Evolutionary conservation across 768 basidiomycete species (phyloP).

Genomic region (Saitozyma podzolica): DNA sequence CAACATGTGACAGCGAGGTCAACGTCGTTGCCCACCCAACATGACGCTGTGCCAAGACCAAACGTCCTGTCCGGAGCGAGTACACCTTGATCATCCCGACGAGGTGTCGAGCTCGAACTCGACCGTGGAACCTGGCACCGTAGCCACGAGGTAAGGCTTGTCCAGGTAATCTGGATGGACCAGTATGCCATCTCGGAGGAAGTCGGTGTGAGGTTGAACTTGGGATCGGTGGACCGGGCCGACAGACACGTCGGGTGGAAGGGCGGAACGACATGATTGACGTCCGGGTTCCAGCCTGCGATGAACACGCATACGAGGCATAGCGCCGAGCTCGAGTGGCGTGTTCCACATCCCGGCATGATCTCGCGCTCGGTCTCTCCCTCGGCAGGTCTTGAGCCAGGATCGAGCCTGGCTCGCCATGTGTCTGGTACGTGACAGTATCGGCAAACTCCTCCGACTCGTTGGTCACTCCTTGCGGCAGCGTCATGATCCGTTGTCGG

Average conservation of each 20-base stretch:
- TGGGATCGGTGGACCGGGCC: conserved; percentile 26
- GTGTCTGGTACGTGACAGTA: conserved; percentile 10
- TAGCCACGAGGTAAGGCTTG: conserved; percentile 47
- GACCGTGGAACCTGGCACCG: conserved; percentile 33
- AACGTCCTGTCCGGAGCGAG: conserved; percentile 42
- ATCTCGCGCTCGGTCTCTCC: conserved; percentile 21
- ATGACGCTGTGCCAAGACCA: conserved; percentile 45
- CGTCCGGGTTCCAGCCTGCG: conserved; percentile 40
- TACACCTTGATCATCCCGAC: conserved; percentile 50
- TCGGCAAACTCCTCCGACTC: background rate
- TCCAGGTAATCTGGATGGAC: conserved; percentile 44
- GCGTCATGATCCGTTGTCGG: background rate
- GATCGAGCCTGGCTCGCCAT: conserved; percentile 27
- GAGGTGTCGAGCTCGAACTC: conserved; percentile 42
- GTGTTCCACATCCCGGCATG: conserved; percentile 36
- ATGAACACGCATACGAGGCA: conserved; percentile 37
- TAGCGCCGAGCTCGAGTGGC: conserved; percentile 28
- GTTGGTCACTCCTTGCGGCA: background rate
- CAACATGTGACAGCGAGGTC: conserved; percentile 29
- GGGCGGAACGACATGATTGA: conserved; percentile 23
- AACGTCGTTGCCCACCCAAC: conserved; percentile 43
- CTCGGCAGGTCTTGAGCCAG: conserved; percentile 25
- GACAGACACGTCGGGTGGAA: conserved; percentile 40
- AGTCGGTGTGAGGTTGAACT: conserved; percentile 42
- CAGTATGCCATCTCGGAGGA: conserved; percentile 42